Evolutionary conservation across 441 rosid species (phyloP).

Genomic region (Geranium incanum): DNA sequence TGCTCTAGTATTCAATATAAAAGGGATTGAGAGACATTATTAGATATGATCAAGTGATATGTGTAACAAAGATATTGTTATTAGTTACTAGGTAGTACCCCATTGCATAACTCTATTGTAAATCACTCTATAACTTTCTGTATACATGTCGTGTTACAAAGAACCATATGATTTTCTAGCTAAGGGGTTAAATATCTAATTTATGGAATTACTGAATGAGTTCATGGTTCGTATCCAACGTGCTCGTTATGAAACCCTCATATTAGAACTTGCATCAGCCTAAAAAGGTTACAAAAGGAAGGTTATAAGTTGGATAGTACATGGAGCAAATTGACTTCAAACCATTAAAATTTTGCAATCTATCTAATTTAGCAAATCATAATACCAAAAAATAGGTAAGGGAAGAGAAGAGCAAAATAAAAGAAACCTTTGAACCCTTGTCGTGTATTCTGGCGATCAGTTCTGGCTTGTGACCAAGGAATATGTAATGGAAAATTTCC

Average conservation of each 20-base stretch:
- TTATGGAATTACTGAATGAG: background rate
- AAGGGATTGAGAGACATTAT: background rate
- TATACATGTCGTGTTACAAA: background rate
- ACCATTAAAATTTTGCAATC: background rate
- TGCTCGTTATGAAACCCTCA: too few relatives aligned
- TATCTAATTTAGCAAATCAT: background rate
- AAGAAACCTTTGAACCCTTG: slow-evolving; percentile 41
- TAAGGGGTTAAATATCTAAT: background rate
- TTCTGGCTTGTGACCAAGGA: slow-evolving; percentile 74
- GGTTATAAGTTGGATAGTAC: background rate
- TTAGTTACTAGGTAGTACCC: background rate
- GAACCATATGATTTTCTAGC: background rate
- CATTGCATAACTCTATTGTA: background rate
- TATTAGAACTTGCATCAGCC: too few relatives aligned
- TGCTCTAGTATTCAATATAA: background rate
- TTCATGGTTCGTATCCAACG: too few relatives aligned
- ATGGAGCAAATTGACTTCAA: background rate
- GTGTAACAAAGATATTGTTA: background rate
- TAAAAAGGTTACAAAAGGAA: too few relatives aligned
- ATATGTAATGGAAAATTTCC: slow-evolving; percentile 66
- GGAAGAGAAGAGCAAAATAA: background rate
- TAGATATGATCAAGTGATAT: background rate
- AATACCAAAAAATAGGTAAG: background rate
- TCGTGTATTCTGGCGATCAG: slow-evolving; percentile 47
- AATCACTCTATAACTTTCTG: background rate